Percentiles rank a stretch among this genome's conserved stretches.
These are phyloP conservation scores for Martiniozyma abietophila DNA, from an alignment of 805 yeast species.

Conservation along the genomic window DNA sequence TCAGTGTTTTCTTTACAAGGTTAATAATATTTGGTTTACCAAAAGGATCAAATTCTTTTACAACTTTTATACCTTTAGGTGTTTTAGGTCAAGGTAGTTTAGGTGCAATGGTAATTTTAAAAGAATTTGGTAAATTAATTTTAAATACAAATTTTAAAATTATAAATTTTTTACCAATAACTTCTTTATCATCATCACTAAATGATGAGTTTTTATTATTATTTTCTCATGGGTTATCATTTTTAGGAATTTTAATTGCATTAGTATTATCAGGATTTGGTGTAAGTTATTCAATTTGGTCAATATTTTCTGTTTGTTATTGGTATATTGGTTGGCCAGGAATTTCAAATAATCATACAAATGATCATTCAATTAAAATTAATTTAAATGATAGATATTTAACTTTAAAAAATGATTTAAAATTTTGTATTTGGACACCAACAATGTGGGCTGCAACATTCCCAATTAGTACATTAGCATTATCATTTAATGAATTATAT, in stretches of 20 bases:
- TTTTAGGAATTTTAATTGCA: slow-evolving; percentile 16
- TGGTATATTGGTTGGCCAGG: slow-evolving; percentile 14
- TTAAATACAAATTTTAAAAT: slow-evolving; percentile 1
- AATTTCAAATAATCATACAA: slow-evolving; percentile 2
- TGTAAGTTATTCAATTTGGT: slow-evolving; percentile 30
- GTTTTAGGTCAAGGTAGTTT: slow-evolving; percentile 80
- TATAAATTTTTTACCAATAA: slow-evolving; percentile 8
- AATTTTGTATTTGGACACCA: slow-evolving; percentile 29
- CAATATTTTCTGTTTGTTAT: slow-evolving; percentile 8
- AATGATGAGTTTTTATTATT: background rate
- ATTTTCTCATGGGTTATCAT: background rate
- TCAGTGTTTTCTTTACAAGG: slow-evolving; percentile 57
- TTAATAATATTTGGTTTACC: slow-evolving; percentile 54
- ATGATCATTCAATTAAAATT: slow-evolving; percentile 22
- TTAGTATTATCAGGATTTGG: slow-evolving; percentile 26
- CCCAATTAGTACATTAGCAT: slow-evolving; percentile 78
- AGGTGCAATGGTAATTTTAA: slow-evolving; percentile 36
- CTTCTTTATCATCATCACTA: too few species aligned
- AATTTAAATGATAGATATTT: slow-evolving; percentile 23
- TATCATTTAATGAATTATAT: slow-evolving; percentile 48
- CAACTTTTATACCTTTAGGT: slow-evolving; percentile 75
- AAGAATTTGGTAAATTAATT: slow-evolving; percentile 15
- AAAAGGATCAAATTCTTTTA: slow-evolving; percentile 40
- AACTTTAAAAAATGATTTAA: slow-evolving; percentile 23
- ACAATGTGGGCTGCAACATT: slow-evolving; percentile 83